Evolutionary conservation across 2,329 filamentous ascomycete genomes (phyloP).

Genomic region (Sporothrix humicola): DNA sequence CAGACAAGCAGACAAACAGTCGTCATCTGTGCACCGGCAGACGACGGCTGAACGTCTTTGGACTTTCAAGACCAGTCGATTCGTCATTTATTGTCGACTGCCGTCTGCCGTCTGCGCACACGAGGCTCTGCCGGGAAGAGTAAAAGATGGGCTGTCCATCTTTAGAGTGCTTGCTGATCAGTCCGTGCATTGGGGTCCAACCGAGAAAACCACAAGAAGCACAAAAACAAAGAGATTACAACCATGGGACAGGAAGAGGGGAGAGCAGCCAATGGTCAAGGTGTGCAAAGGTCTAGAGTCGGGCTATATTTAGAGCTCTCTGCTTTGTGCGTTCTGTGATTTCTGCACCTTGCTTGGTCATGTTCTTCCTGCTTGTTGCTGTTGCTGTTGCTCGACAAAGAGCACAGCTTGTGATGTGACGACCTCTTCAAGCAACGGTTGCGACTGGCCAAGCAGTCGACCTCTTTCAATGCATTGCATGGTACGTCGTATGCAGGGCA

Average conservation of each 20-base stretch:
- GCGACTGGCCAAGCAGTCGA: not conserved
- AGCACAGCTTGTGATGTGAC: not conserved
- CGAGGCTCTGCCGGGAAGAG: conserved; percentile 7
- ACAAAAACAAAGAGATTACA: not conserved
- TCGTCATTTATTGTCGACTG: no score
- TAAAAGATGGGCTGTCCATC: not conserved
- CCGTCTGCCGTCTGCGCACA: not conserved
- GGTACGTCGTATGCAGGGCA: not conserved
- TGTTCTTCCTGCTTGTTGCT: not conserved
- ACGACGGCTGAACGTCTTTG: no score
- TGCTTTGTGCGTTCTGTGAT: not conserved
- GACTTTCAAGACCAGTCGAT: no score
- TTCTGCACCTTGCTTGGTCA: not conserved
- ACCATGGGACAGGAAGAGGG: conserved; percentile 14
- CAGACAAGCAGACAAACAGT: no score
- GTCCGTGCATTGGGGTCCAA: not conserved
- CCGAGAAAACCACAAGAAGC: no score
- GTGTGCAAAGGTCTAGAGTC: not conserved
- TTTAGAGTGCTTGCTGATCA: not conserved
- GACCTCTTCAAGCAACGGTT: conserved; percentile 9
- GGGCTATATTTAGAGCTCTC: conserved; percentile 7
- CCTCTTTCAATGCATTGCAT: not conserved
- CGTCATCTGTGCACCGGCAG: no score
- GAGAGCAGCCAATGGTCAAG: not conserved
- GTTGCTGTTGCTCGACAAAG: not conserved